These are phyloP conservation scores for Tremella mesenterica DNA, from an alignment of 768 basidiomycete genomes.

Conservation along the genomic window DNA sequence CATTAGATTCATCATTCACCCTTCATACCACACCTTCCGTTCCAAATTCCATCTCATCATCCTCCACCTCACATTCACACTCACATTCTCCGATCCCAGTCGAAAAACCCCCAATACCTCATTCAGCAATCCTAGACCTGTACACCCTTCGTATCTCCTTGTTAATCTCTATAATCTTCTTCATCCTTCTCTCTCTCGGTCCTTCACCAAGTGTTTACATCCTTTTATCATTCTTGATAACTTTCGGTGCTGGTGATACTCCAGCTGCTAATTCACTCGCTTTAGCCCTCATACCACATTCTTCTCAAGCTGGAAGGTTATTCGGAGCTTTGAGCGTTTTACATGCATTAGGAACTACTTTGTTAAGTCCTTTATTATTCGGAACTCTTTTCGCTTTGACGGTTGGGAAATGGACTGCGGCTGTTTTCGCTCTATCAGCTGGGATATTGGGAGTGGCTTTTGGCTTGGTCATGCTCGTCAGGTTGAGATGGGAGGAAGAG, in stretches of 20 bases:
- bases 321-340: conserved; percentile 74
- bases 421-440: conserved; percentile 59
- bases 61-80: conserved; percentile 5
- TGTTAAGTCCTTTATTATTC: conserved; percentile 64
- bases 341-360: conserved; percentile 57
- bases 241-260: conserved; percentile 57
- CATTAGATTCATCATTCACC: neutral
- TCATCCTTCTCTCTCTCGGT: conserved; percentile 51
- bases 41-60: conserved; percentile 52
- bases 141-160: conserved; percentile 57
- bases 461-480: conserved; percentile 16
- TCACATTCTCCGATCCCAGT: conserved; percentile 52
- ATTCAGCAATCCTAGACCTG: conserved; percentile 56
- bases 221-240: conserved; percentile 49
- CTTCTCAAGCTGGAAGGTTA: conserved; percentile 59
- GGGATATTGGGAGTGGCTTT: conserved; percentile 23
- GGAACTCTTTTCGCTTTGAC: conserved; percentile 64
- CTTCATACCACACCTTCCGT: neutral
- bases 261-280: conserved; percentile 67
- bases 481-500: conserved; percentile 4
- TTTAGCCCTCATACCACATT: conserved; percentile 50
- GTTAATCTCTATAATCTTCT: conserved; percentile 52
- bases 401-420: conserved; percentile 59
- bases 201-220: conserved; percentile 52
- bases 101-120: neutral